Percentiles rank a stretch among this genome's conserved stretches.
Evolutionary conservation across 345 rosid genomes (phyloP).

Genomic region (Eucalyptus decipiens): DNA sequence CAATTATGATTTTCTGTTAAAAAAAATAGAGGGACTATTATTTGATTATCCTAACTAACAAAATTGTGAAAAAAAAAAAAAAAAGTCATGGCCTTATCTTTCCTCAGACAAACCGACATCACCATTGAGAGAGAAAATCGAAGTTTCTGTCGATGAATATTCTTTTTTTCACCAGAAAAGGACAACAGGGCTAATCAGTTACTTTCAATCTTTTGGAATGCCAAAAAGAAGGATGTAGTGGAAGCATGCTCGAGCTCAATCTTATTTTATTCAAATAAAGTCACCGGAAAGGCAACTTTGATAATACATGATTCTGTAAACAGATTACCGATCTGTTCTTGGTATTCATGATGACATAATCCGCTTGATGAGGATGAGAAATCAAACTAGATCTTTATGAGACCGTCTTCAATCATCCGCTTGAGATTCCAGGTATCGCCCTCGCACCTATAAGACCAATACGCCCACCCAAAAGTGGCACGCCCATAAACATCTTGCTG

Average conservation of each 20-base stretch:
- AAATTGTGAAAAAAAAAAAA: not conserved
- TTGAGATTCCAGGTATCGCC: not conserved
- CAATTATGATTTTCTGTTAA: no score
- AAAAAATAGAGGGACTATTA: not conserved
- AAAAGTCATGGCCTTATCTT: not conserved
- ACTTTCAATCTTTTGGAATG: not conserved
- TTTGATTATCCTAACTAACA: not conserved
- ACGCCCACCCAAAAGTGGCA: not conserved
- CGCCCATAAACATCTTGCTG: not conserved
- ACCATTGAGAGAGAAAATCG: not conserved
- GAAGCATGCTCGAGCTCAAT: not conserved
- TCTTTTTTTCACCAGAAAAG: not conserved
- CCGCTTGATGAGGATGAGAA: not conserved
- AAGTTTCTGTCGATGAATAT: not conserved
- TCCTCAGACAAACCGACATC: not conserved
- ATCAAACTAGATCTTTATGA: not conserved
- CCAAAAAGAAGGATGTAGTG: not conserved
- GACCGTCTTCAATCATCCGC: not conserved
- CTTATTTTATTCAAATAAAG: not conserved
- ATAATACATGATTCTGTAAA: not conserved
- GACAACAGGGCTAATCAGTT: not conserved
- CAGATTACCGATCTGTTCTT: not conserved
- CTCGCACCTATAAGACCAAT: not conserved
- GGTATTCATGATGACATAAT: not conserved
- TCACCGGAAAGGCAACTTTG: not conserved